Evolutionary conservation across 257 asterid genomes (phyloP), one percentile per base, ranked within the genome.

Genomic region (Nicotiana undulata): DNA sequence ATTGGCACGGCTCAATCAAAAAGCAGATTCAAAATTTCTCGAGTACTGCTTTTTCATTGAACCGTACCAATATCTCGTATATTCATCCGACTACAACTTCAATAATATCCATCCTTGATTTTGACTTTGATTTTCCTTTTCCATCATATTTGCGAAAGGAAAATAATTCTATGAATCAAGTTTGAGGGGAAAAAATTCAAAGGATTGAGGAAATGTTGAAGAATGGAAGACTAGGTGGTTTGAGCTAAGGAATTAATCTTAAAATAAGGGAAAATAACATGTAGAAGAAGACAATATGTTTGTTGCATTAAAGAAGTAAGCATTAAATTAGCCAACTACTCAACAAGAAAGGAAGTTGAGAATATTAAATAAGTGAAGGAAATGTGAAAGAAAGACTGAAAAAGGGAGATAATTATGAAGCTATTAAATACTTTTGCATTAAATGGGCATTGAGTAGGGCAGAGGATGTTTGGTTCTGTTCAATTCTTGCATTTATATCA

Each of bases 1-100:
- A 86, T 83, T 83, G 88, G 86, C 85, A 59, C 86, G 86, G 86
- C 88, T 86, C 88, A 86, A 86, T 86, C 65, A 77, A 86, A 83
- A 86, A 81, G 80, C 6, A 75, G 58, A 65, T 55, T 65, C 80
- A 59, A 70, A 29, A 7, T 0, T 37, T 63, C 46, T 29, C 1
- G 82, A 81, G 31, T 77, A 34, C 80, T 72, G 28, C 82, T 81
- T 86, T 83, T 26, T 75, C 85, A 86, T 86, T 86, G 86, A 86
- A 86, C 86, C 82, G 81, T 85, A 83, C 85, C 86, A 86, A 86
- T 72, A 86, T 86, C 89, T 74, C 89, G 88, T 59, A 17, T 56
- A 18, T 32, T 22, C 17, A 34, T 60, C 70, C 13, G 15, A 4
- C 7, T 20, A 44, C 22, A 31, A 20, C 22, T 18, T n/a, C 10